A percentile compares a stretch with the other conserved stretches of the same genome.
These are phyloP conservation scores for Suillus weaverae DNA, from an alignment of 768 basidiomycete genomes.

Conservation along the genomic window DNA sequence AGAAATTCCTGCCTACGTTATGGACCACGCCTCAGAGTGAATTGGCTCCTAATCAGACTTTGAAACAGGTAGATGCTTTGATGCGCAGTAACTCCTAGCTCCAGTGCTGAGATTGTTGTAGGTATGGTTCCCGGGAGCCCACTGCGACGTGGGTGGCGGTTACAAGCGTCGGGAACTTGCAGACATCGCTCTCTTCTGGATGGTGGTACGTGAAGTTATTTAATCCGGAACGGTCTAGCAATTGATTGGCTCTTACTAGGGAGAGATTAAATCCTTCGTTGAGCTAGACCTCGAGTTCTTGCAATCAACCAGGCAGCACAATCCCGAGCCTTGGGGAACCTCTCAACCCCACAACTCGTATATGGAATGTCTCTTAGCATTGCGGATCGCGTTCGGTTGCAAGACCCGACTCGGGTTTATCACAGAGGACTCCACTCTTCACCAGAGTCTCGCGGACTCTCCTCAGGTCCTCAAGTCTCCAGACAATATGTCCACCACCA, in stretches of 20 bases:
- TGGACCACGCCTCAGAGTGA: conserved; percentile 13
- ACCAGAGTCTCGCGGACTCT: conserved; percentile 3
- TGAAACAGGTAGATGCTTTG: conserved; percentile 15
- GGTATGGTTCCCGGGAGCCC: conserved; percentile 29
- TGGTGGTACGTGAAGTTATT: conserved; percentile 15
- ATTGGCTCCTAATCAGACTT: conserved; percentile 8
- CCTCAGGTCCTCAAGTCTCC: conserved; percentile 4
- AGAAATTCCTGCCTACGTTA: conserved; percentile 23
- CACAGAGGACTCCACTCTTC: not conserved
- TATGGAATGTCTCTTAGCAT: not conserved
- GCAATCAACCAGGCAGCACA: not conserved
- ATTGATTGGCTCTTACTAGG: not conserved
- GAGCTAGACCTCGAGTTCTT: conserved; percentile 8
- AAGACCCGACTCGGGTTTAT: conserved; percentile 7
- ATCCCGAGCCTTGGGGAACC: conserved; percentile 10
- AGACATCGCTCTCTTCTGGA: conserved; percentile 23
- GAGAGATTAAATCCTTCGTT: conserved; percentile 5
- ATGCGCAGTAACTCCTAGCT: not conserved
- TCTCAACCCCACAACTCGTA: conserved; percentile 10
- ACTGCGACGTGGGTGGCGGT: conserved; percentile 21
- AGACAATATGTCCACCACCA: conserved; percentile 4
- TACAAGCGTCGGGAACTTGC: conserved; percentile 17
- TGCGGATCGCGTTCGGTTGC: not conserved
- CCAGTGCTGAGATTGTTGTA: conserved; percentile 10
- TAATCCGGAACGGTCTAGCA: not conserved